These are phyloP conservation scores for Amaranthus palmeri DNA, from an alignment of 148 eudicot species.

Conservation along the genomic window DNA sequence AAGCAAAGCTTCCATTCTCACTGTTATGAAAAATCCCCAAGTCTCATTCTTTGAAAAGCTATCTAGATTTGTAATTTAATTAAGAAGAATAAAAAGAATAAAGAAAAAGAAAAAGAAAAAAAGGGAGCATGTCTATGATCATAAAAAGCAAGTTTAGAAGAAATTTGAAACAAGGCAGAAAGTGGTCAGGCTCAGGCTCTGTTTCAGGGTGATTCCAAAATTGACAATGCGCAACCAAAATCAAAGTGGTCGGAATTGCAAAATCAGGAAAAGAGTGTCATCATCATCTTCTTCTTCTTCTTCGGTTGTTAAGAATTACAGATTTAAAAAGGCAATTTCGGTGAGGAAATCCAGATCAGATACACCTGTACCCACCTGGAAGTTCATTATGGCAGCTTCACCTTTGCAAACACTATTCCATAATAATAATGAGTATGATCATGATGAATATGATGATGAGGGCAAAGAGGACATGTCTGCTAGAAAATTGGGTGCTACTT, in stretches of 20 bases:
- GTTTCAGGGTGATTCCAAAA: not conserved
- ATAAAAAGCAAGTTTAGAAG: slow-evolving; percentile 9
- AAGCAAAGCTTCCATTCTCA: not conserved
- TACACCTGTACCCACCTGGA: slow-evolving; percentile 65
- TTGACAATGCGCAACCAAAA: not conserved
- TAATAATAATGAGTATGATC: slow-evolving; percentile 10
- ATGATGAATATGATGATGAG: slow-evolving; percentile 23
- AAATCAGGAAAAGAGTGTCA: slow-evolving; percentile 59
- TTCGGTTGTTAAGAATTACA: slow-evolving; percentile 44
- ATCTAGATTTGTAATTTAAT: slow-evolving; percentile 15
- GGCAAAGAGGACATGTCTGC: slow-evolving; percentile 63
- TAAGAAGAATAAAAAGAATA: slow-evolving; percentile 13
- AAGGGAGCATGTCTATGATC: slow-evolving; percentile 19
- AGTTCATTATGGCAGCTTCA: slow-evolving; percentile 41
- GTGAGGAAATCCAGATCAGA: slow-evolving; percentile 46
- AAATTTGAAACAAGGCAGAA: not conserved
- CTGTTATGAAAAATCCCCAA: slow-evolving; percentile 1
- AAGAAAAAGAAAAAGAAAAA: not conserved
- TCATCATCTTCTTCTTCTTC: slow-evolving; percentile 60
- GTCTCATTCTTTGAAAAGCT: slow-evolving; percentile 25
- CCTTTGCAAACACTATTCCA: slow-evolving; percentile 34
- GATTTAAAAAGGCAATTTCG: slow-evolving; percentile 56
- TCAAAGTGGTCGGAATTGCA: slow-evolving; percentile 39
- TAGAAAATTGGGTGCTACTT: slow-evolving; percentile 64
- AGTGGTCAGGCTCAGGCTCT: slow-evolving; percentile 36